Evolutionary conservation across 2,329 filamentous ascomycete species (phyloP).

Genomic region (Exophiala calicioides): DNA sequence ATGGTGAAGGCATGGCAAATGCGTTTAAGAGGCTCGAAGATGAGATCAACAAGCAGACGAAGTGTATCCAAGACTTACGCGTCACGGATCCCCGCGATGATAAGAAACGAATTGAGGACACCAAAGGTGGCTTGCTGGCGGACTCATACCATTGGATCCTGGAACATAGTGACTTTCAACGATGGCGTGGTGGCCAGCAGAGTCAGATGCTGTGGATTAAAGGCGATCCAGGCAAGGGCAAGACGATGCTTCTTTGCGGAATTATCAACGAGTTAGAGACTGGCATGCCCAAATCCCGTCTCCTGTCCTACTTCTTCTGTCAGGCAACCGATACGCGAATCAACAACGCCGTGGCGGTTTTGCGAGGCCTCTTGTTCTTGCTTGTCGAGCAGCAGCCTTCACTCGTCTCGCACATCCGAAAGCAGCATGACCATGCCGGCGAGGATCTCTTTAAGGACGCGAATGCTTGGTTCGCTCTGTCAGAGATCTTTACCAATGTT

Average conservation of each 20-base stretch:
- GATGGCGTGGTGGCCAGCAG: slow-evolving; percentile 32
- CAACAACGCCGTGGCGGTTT: slow-evolving; percentile 36
- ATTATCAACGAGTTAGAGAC: slow-evolving; percentile 34
- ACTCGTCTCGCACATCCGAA: slow-evolving; percentile 39
- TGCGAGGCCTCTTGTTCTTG: slow-evolving; percentile 46
- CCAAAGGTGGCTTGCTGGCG: slow-evolving; percentile 28
- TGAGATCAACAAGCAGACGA: not conserved
- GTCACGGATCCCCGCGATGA: slow-evolving; percentile 28
- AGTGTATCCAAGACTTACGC: not conserved
- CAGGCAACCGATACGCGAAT: slow-evolving; percentile 34
- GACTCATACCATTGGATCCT: slow-evolving; percentile 32
- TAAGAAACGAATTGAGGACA: slow-evolving; percentile 30
- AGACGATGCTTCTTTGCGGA: slow-evolving; percentile 43
- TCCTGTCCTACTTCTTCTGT: slow-evolving; percentile 48
- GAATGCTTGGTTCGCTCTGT: not conserved
- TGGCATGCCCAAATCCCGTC: slow-evolving; percentile 38
- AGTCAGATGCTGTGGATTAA: slow-evolving; percentile 41
- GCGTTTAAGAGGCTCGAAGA: too few relatives aligned
- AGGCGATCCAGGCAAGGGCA: slow-evolving; percentile 42
- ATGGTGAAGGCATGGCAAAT: too few relatives aligned
- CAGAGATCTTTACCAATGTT: not conserved
- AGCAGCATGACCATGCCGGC: slow-evolving; percentile 39
- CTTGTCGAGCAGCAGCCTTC: slow-evolving; percentile 39
- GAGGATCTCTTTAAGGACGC: slow-evolving; percentile 14
- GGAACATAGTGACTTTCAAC: slow-evolving; percentile 24